Evolutionary conservation across 1,284 basidiomycete species (phyloP).

Genomic region (Megacollybia platyphylla): DNA sequence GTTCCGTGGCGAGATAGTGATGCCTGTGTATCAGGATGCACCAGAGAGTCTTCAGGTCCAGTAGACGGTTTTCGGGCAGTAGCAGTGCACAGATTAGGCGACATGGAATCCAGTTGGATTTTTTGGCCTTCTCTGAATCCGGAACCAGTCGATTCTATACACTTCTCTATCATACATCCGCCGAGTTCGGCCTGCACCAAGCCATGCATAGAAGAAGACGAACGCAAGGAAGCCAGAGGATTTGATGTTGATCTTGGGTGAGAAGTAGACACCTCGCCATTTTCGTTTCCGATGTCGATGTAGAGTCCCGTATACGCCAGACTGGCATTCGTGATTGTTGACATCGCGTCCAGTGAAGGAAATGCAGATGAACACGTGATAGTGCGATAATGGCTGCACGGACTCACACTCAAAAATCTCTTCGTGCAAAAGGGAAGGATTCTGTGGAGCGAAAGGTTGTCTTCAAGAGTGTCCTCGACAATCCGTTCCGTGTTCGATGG

Average conservation of each 20-base stretch:
- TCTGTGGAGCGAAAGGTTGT: constrained; percentile 34
- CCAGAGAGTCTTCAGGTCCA: not conserved
- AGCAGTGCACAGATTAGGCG: constrained; percentile 10
- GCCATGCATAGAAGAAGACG: constrained; percentile 26
- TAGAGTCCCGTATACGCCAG: not conserved
- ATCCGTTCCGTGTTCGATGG: constrained; percentile 63
- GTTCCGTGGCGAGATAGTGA: constrained; percentile 35
- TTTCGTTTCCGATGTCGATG: not conserved
- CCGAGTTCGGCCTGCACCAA: constrained; percentile 29
- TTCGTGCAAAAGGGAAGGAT: constrained; percentile 39
- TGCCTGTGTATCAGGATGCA: constrained; percentile 9
- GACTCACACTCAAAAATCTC: constrained; percentile 41
- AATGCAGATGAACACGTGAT: no score
- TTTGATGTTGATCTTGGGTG: not conserved
- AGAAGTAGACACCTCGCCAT: no score
- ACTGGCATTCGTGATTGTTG: not conserved
- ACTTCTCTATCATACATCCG: constrained; percentile 28
- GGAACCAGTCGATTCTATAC: constrained; percentile 18
- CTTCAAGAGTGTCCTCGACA: constrained; percentile 59
- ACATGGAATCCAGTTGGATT: constrained; percentile 17
- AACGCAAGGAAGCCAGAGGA: constrained; percentile 16
- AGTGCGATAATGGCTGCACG: constrained; percentile 18
- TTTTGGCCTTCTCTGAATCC: constrained; percentile 24
- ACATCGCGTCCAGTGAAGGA: not conserved
- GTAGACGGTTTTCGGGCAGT: constrained; percentile 3